Evolutionary conservation across 176 grass and related monocot species (phyloP).

Genomic region (Musa troglodytarum): DNA sequence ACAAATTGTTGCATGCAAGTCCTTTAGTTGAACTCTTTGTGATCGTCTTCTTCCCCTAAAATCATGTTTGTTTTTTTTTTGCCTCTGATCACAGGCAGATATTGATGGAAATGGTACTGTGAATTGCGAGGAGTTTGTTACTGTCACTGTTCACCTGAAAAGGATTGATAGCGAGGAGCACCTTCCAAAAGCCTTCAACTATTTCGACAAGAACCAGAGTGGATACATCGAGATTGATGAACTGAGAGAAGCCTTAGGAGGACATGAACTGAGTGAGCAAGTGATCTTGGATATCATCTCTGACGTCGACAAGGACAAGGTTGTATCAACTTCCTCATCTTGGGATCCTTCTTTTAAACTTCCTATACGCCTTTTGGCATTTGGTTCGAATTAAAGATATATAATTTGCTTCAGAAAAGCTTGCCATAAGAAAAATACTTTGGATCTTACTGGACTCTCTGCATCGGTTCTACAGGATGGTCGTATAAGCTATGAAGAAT

Average conservation of each 20-base stretch:
- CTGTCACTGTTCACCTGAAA: conserved; percentile 79
- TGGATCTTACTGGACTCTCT: background rate
- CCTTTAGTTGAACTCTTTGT: background rate
- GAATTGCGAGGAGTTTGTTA: conserved; percentile 77
- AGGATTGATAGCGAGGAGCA: conserved; percentile 73
- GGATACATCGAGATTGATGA: conserved; percentile 77
- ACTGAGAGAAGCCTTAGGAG: conserved; percentile 61
- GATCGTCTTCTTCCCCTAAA: background rate
- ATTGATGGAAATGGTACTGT: conserved; percentile 55
- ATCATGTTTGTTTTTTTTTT: background rate
- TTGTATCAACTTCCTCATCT: conserved; percentile 13
- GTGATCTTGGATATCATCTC: conserved; percentile 57
- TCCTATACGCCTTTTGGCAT: too few relatives aligned
- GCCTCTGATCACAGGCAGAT: conserved; percentile 46
- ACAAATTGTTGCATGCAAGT: background rate
- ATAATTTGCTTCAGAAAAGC: too few relatives aligned
- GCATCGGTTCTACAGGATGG: conserved; percentile 56
- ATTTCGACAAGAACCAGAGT: conserved; percentile 73
- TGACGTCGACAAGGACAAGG: conserved; percentile 65
- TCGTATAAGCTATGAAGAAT: conserved; percentile 78
- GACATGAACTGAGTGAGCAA: conserved; percentile 53
- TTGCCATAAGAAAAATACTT: too few relatives aligned
- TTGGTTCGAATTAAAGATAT: too few relatives aligned
- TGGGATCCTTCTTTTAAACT: background rate
- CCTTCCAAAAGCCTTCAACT: conserved; percentile 64